These are phyloP conservation scores for Apiotrichum mycotoxinovorans DNA, from an alignment of 1,284 basidiomycete species.

Conservation along the genomic window DNA sequence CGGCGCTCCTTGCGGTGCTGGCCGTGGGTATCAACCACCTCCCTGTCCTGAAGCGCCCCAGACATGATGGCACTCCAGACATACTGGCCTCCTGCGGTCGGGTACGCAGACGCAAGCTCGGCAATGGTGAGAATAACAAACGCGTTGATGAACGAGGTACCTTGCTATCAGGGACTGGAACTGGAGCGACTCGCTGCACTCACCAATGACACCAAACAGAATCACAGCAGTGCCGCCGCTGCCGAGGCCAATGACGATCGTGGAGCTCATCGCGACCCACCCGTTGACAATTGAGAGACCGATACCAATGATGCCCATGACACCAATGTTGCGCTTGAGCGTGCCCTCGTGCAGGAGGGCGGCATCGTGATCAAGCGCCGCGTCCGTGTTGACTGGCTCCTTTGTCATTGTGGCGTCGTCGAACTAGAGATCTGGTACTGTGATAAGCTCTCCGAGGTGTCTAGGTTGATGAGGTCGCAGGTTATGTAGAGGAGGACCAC, in stretches of 20 bases:
- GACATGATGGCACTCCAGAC: slow-evolving; percentile 14
- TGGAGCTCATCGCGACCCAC: slow-evolving; percentile 17
- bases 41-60: not conserved
- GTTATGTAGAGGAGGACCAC: no score
- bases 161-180: no score
- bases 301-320: slow-evolving; percentile 14
- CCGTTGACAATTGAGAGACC: slow-evolving; percentile 18
- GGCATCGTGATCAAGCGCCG: not conserved
- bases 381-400: no score
- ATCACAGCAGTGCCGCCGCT: slow-evolving; percentile 13
- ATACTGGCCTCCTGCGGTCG: slow-evolving; percentile 14
- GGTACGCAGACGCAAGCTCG: slow-evolving; percentile 12
- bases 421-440: no score
- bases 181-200: no score
- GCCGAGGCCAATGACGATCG: slow-evolving; percentile 15
- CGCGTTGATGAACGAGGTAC: slow-evolving; percentile 9
- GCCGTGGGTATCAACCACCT: not conserved
- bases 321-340: slow-evolving; percentile 17
- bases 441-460: no score
- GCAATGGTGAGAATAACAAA: slow-evolving; percentile 9
- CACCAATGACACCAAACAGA: slow-evolving; percentile 12
- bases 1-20: not conserved
- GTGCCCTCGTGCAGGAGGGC: not conserved
- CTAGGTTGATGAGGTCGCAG: no score
- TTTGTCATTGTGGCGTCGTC: no score